Evolutionary conservation across 2,329 filamentous ascomycete species (phyloP).

Genomic region (Curvularia sp.): DNA sequence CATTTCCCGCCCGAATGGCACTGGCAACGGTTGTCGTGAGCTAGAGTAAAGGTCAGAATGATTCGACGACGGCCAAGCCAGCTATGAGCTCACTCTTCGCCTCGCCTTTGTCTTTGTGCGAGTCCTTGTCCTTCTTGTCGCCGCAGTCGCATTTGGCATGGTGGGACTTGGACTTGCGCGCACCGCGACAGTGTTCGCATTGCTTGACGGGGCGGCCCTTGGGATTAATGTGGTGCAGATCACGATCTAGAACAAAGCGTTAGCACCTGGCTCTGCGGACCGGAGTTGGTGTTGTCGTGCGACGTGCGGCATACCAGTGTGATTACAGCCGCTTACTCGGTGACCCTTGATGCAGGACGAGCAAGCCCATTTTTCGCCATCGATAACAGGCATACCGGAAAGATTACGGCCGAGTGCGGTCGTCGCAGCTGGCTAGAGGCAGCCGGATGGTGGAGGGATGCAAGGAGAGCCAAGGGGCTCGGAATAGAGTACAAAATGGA

Average conservation of each 20-base stretch:
- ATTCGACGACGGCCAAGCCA: constrained; percentile 37
- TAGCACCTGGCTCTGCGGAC: constrained; percentile 16
- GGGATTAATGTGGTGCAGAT: constrained; percentile 93
- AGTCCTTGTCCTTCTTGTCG: constrained; percentile 76
- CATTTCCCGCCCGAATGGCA: constrained; percentile 67
- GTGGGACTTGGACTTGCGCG: constrained; percentile 93
- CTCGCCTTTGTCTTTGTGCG: constrained; percentile 56
- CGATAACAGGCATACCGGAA: constrained; percentile 54
- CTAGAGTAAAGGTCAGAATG: constrained; percentile 43
- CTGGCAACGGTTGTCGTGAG: constrained; percentile 56
- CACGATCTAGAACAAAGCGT: constrained; percentile 70
- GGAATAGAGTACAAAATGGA: constrained; percentile 21
- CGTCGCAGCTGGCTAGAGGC: constrained; percentile 40
- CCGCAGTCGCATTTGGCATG: constrained; percentile 98
- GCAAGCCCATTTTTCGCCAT: constrained; percentile 98
- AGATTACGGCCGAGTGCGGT: constrained; percentile 45
- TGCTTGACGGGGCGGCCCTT: constrained; percentile 97
- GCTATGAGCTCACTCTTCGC: constrained; percentile 49
- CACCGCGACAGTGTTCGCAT: constrained; percentile 93
- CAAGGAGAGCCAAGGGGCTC: constrained; percentile 21
- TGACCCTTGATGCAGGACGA: constrained; percentile 98
- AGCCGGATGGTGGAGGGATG: constrained; percentile 28
- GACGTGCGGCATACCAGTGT: constrained; percentile 72
- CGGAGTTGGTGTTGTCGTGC: neutral
- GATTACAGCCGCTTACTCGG: constrained; percentile 97